Conservation (phyloP, 441 rosid genomes). For the Brassica balearica region DNA sequence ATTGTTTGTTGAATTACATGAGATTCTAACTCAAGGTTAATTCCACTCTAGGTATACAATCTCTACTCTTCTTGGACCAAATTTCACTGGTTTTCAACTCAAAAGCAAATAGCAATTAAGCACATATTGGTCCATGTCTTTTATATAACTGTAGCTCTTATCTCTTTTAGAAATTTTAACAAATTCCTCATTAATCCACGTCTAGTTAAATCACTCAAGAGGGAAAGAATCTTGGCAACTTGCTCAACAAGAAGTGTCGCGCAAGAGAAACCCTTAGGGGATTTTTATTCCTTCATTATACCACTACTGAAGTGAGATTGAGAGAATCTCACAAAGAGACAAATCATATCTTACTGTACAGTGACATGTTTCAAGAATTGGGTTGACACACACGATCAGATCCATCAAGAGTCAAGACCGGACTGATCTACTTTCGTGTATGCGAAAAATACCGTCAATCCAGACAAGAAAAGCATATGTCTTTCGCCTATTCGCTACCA, state of each 20-base stretch:
- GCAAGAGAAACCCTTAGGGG: conserved; percentile 9
- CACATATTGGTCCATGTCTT: background rate
- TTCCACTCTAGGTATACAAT: background rate
- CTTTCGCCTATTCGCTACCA: conserved; percentile 40
- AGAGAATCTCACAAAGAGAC: conserved; percentile 36
- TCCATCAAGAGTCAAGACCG: conserved; percentile 19
- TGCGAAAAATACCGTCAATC: conserved; percentile 31
- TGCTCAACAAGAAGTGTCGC: conserved; percentile 29
- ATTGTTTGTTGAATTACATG: background rate
- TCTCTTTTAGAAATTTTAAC: background rate
- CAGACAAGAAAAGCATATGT: conserved; percentile 42
- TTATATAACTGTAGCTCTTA: background rate
- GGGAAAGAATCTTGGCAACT: conserved; percentile 28
- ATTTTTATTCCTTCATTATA: conserved; percentile 34
- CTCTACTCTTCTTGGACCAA: background rate
- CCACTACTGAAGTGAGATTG: conserved; percentile 36
- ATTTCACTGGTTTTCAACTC: background rate
- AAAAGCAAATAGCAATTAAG: background rate
- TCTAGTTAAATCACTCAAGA: conserved; percentile 11
- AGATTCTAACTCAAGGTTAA: background rate
- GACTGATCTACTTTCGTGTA: conserved; percentile 24
- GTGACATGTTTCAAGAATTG: conserved; percentile 42
- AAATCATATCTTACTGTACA: conserved; percentile 35
- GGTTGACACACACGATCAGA: conserved; percentile 19
- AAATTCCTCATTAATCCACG: background rate